phyloP scores from a whole-genome alignment of 805 yeast genomes.

The Starmerella kuoi region DNA sequence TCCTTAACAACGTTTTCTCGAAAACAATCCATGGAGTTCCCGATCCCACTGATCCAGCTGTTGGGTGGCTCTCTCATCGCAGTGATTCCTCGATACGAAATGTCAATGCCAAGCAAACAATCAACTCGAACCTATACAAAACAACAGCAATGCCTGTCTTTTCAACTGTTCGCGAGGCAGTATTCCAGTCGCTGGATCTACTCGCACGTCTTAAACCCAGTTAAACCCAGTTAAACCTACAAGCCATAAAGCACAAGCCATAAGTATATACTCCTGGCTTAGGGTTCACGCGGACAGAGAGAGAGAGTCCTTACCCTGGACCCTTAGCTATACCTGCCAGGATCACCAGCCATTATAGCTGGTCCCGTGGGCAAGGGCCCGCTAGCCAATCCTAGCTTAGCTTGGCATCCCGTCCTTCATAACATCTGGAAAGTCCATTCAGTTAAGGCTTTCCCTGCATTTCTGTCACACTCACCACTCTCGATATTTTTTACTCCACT shows the following conservation, averaged over 20 bases:
- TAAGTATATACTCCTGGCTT: no score
- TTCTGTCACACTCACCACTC: background rate
- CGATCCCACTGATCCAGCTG: background rate
- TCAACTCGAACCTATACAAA: background rate
- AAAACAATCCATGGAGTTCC: background rate
- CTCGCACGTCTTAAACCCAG: background rate
- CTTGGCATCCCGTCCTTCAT: background rate
- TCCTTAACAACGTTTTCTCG: background rate
- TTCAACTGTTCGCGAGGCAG: background rate
- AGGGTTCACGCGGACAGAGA: no score
- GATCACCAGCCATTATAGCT: no score
- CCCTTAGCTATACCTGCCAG: no score
- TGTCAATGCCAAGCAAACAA: background rate
- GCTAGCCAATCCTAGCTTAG: background rate
- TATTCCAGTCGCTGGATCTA: background rate
- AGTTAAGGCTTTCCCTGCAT: background rate
- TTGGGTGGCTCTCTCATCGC: background rate
- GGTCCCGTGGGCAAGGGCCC: background rate
- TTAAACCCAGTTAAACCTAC: background rate
- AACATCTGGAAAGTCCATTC: background rate
- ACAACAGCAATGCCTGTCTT: background rate
- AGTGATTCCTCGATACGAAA: background rate
- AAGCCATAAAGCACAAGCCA: background rate
- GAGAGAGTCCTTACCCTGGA: no score
- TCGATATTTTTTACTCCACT: background rate